Conservation (phyloP, 2,329 filamentous ascomycete species). For the Arthrinium puccinioides region DNA sequence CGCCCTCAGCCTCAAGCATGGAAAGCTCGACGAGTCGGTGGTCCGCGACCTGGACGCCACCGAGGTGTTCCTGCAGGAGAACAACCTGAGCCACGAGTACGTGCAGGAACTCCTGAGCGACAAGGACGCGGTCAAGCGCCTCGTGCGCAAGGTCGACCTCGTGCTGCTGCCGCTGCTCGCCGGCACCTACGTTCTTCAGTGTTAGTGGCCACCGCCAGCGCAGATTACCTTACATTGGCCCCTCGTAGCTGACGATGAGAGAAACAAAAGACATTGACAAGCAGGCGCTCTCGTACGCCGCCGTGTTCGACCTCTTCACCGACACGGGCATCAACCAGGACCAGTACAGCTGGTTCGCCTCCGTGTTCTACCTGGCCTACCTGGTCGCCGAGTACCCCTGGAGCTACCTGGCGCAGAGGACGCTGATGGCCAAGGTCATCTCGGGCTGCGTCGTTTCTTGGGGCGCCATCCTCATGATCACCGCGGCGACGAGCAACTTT, state of each 20-base stretch:
- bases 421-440: slow-evolving; percentile 27
- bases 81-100: slow-evolving; percentile 34
- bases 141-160: slow-evolving; percentile 40
- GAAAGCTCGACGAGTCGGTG: slow-evolving; percentile 2
- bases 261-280: slow-evolving; percentile 41
- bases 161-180: slow-evolving; percentile 43
- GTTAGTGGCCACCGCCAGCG: no score
- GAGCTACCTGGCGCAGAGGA: slow-evolving; percentile 26
- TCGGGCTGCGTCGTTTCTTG: slow-evolving; percentile 23
- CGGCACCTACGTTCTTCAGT: slow-evolving; percentile 43
- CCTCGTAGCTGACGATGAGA: neutral
- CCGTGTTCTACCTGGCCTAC: slow-evolving; percentile 45
- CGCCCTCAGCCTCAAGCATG: neutral
- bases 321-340: slow-evolving; percentile 37
- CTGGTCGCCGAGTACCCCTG: slow-evolving; percentile 22
- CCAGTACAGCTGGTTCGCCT: slow-evolving; percentile 48
- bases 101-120: slow-evolving; percentile 38
- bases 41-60: slow-evolving; percentile 36
- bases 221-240: no score
- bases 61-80: slow-evolving; percentile 39
- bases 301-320: slow-evolving; percentile 47
- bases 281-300: slow-evolving; percentile 43
- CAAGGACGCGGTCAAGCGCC: slow-evolving; percentile 16
- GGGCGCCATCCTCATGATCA: slow-evolving; percentile 33
- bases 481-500: slow-evolving; percentile 32